phyloP scores from a whole-genome alignment of 179 eudicot species.

The Beta corolliflora region DNA sequence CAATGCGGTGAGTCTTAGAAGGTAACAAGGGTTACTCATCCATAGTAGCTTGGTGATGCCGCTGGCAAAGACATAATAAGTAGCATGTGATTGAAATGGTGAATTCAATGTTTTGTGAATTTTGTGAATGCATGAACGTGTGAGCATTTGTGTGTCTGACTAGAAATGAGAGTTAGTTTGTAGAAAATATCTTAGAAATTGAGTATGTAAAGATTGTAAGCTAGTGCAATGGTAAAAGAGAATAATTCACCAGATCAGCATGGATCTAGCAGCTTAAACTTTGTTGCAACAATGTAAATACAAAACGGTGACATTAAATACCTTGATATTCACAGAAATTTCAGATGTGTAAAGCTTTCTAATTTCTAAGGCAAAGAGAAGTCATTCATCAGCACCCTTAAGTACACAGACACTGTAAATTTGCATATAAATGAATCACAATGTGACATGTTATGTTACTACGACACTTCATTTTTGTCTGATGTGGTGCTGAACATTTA shows the following conservation, averaged over 20 bases:
- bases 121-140: constrained; percentile 24
- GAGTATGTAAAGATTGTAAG: constrained; percentile 34
- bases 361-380: constrained; percentile 5
- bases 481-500: too few species aligned
- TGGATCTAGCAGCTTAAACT: neutral
- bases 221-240: constrained; percentile 15
- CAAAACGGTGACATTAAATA: neutral
- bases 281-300: neutral
- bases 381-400: neutral
- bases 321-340: neutral
- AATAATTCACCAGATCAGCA: constrained; percentile 6
- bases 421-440: constrained; percentile 4
- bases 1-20: neutral
- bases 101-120: constrained; percentile 22
- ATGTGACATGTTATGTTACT: neutral
- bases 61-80: constrained; percentile 10
- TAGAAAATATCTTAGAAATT: constrained; percentile 17
- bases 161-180: constrained; percentile 15
- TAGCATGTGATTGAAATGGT: constrained; percentile 9
- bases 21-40: neutral
- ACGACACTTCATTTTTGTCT: too few species aligned
- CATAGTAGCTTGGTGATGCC: constrained; percentile 14
- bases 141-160: constrained; percentile 22
- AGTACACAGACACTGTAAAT: neutral
- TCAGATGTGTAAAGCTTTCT: neutral